Base-by-base conservation (phyloP, 2,329 filamentous ascomycete species). In the Malbranchea cinnamomea region DNA sequence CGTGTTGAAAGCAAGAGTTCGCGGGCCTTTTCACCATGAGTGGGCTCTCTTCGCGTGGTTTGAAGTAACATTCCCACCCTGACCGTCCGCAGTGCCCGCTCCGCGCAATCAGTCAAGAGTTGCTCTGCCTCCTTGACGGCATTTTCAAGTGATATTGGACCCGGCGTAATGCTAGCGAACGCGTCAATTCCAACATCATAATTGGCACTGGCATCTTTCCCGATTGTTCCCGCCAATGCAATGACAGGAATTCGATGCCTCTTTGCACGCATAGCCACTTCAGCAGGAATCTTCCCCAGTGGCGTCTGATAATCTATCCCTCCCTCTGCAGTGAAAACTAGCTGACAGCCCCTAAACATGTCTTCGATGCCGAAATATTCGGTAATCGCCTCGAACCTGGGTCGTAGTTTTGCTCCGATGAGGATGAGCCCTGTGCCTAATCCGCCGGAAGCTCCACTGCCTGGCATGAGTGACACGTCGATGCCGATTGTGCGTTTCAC, bases 291-390 rank as follows among this genome's bases (percentile, higher is more conserved):
- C 41, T 68, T 68, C 2, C 65, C 65, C 24, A 54, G 48, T 0
- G 63, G 57, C 0, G 63, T 66, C 37, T 68, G 65, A 26, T 56
- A 53, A 37, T 68, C 65, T 10, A 68, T 54, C 6, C 62, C 60
- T 1, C 65, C 64, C 40, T 69, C 65, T 2, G 63, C 65, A 1
- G 64, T 68, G 37, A 68, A 51, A 1, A 67, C 60, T 5, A 68
- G 51, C 34, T 68, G 59, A 37, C 60, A 65, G 16, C 57, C 43
- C 9, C 57, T 52, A 31, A 68, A 60, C 3, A 66, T 48, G 2
- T 48, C 47, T 23, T 61, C 53, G 16, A 68, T 46, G 30, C 59
- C 53, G 27, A 68, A 60, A 39, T 66, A 67, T 35, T 64, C 59
- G 42, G 58, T 62, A 39, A 67, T 57, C 15, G 63, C 57, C 31